Conservation (phyloP, 345 rosid species). For the Lepidium africanum region DNA sequence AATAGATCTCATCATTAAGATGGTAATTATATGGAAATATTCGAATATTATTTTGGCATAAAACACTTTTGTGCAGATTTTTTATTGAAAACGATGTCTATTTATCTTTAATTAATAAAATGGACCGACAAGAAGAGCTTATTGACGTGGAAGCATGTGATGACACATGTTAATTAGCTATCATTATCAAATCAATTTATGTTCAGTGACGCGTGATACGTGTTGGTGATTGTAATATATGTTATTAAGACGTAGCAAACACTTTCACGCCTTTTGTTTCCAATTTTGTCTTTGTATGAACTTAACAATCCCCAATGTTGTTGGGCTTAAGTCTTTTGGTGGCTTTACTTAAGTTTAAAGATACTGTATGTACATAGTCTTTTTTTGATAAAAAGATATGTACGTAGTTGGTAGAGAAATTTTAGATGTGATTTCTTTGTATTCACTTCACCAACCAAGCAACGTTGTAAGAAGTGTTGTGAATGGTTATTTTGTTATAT, state of each 20-base stretch:
- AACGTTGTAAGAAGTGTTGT: neutral
- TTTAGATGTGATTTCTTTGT: neutral
- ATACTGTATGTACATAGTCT: no score
- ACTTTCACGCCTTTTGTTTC: neutral
- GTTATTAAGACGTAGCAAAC: neutral
- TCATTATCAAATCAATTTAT: neutral
- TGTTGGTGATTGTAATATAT: neutral
- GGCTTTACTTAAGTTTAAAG: neutral
- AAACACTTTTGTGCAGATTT: constrained; percentile 3
- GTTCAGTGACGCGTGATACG: neutral
- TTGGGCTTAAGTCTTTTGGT: neutral
- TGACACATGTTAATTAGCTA: constrained; percentile 7
- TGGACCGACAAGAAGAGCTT: constrained; percentile 15
- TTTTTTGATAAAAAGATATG: no score
- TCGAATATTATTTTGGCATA: neutral
- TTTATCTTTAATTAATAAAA: neutral
- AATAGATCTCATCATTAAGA: no score
- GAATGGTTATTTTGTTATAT: neutral
- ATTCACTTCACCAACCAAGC: neutral
- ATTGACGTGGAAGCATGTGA: constrained; percentile 18
- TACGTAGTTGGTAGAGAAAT: neutral
- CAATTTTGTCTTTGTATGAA: neutral
- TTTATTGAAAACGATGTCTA: neutral
- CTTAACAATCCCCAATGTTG: neutral
- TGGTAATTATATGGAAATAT: neutral